Percentiles rank a stretch among this genome's conserved stretches.
Conservation (phyloP, 1,139 yeast genomes). For the Yamadazyma membranifaciens region DNA sequence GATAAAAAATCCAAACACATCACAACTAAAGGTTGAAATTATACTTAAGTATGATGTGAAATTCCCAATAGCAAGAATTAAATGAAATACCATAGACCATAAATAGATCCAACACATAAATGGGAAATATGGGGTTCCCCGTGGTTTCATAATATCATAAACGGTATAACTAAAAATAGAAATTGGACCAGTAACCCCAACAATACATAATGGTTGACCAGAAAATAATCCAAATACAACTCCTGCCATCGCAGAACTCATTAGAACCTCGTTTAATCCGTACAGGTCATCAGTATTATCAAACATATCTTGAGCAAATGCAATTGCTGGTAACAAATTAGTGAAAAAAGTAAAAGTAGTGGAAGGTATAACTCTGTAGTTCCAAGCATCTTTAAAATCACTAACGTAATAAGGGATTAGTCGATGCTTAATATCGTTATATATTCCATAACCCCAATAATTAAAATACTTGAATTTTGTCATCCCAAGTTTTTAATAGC, state of each 20-base stretch:
- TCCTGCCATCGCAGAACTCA: slow-evolving; percentile 87
- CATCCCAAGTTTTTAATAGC: neutral
- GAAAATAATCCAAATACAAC: slow-evolving; percentile 79
- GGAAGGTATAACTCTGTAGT: slow-evolving; percentile 87
- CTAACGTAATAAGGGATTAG: slow-evolving; percentile 62
- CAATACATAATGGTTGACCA: slow-evolving; percentile 92
- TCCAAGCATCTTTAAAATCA: slow-evolving; percentile 81
- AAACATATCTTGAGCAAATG: slow-evolving; percentile 97
- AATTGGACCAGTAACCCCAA: slow-evolving; percentile 97
- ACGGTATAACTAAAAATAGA: slow-evolving; percentile 90
- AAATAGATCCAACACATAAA: slow-evolving; percentile 96
- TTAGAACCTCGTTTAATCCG: slow-evolving; percentile 86
- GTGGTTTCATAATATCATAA: slow-evolving; percentile 68
- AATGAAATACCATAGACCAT: slow-evolving; percentile 87
- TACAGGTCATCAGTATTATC: slow-evolving; percentile 82
- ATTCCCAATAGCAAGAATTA: slow-evolving; percentile 68
- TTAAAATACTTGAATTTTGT: slow-evolving; percentile 4
- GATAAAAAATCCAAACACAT: slow-evolving; percentile 89
- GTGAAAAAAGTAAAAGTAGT: slow-evolving; percentile 83
- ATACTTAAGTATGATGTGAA: slow-evolving; percentile 66
- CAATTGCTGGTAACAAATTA: slow-evolving; percentile 87
- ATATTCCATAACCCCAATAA: slow-evolving; percentile 50
- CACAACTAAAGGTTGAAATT: slow-evolving; percentile 84
- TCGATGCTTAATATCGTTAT: slow-evolving; percentile 52
- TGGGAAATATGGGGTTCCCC: slow-evolving; percentile 73